phyloP scores from a whole-genome alignment of 163 green algal genomes.

The Chloroidium sp. region DNA sequence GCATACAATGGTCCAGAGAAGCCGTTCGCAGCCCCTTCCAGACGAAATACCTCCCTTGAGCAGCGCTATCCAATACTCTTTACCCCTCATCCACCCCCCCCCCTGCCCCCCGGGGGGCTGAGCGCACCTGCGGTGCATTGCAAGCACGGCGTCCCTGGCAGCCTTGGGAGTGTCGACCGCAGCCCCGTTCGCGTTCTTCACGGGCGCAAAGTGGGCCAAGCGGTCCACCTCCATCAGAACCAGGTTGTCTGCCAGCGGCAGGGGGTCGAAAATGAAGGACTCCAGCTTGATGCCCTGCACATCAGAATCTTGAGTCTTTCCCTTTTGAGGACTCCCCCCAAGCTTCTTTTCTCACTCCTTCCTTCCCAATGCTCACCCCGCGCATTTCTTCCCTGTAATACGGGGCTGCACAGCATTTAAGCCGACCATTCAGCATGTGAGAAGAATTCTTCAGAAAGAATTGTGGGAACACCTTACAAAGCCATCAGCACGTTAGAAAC shows the following conservation, averaged over 20 bases:
- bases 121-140: constrained; percentile 41
- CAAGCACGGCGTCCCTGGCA: constrained; percentile 56
- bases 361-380: too few species aligned
- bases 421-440: too few species aligned
- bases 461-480: too few species aligned
- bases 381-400: too few species aligned
- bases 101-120: too few species aligned
- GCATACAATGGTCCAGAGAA: neutral
- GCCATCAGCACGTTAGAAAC: too few species aligned
- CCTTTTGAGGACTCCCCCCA: too few species aligned
- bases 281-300: constrained; percentile 86
- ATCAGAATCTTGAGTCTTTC: too few species aligned
- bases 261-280: constrained; percentile 96
- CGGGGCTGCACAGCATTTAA: too few species aligned
- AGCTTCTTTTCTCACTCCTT: too few species aligned
- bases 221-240: constrained; percentile 67
- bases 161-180: constrained; percentile 70
- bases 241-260: constrained; percentile 45
- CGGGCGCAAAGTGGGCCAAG: constrained; percentile 80
- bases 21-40: neutral
- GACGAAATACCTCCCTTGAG: neutral
- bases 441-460: too few species aligned
- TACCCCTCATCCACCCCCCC: neutral
- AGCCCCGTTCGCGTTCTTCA: constrained; percentile 79
- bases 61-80: neutral